These are phyloP conservation scores for Didymella keratinophila DNA, from an alignment of 2,329 filamentous ascomycete species.

Conservation along the genomic window DNA sequence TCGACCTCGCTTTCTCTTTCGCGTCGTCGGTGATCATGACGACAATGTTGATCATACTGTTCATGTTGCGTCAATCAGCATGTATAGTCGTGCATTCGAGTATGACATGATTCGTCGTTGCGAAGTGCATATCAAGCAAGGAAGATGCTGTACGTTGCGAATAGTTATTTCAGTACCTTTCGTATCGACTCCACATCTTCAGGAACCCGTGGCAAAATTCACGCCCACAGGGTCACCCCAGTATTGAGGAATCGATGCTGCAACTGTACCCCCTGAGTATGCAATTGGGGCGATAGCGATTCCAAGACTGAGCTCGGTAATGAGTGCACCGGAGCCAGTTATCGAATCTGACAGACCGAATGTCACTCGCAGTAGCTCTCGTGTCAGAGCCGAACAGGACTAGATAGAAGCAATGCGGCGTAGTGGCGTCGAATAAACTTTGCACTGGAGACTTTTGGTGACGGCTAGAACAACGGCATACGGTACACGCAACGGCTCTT, in stretches of 20 bases:
- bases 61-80: not conserved
- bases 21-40: not conserved
- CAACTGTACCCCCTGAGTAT: no score
- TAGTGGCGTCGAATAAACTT: constrained; percentile 38
- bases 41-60: not conserved
- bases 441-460: constrained; percentile 30
- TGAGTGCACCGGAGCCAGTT: constrained; percentile 3
- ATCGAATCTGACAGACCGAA: constrained; percentile 2
- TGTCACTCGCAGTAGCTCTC: constrained; percentile 38
- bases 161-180: constrained; percentile 1
- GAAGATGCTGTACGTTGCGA: not conserved
- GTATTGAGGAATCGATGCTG: not conserved
- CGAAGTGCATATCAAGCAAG: not conserved
- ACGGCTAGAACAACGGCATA: constrained; percentile 25
- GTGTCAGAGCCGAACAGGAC: constrained; percentile 31
- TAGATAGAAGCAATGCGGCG: constrained; percentile 33
- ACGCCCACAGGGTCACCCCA: constrained; percentile 3
- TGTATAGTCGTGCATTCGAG: not conserved
- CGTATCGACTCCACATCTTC: constrained; percentile 2
- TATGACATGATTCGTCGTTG: not conserved
- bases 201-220: not conserved
- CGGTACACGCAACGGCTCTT: constrained; percentile 1
- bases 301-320: constrained; percentile 5
- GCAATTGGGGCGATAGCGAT: not conserved
- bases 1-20: not conserved